Evolutionary conservation across 2,329 filamentous ascomycete genomes (phyloP), one percentile per base, ranked within the genome.

Genomic region (Cladophialophora immunda): DNA sequence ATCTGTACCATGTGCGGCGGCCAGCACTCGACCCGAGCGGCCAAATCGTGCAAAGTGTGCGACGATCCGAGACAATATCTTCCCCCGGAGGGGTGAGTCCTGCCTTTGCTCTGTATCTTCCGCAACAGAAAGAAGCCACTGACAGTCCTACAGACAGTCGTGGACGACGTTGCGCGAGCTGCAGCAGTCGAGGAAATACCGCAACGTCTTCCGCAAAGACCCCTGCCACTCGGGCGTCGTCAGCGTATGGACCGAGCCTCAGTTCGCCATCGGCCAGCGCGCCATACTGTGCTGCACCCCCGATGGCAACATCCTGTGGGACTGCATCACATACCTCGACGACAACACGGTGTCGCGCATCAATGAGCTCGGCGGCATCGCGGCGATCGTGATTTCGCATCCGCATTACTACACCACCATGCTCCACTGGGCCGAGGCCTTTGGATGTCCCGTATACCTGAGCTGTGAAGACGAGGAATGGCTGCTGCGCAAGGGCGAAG

Each of bases 331-430:
- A 0, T 87, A 88, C 69, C 80, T 95, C 2, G 90, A 94, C 75
- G 78, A 84, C 1, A 83, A 83, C 3, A 94, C 91, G 0, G 77
- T 91, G 0, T 47, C 0, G 11, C 76, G 77, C 62, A 87, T 94
- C 72, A 82, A 84, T 5, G 75, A 74, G 0, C 81, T 88, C 6
- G 92, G 92, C 50, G 91, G 90, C 0, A 74, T 96, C 9, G 80
- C 81, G 36, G 91, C 89, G 0, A 93, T 95, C 53, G 88, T 88
- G 70, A 92, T 94, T 68, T 89, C 86, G 11, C 91, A 96, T 78
- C 92, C 92, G 60, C 92, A 96, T 76, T 96, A 91, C 79, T 95
- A 92, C 79, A 88, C 88, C 13, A 90, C 91, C 2, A 89, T 93
- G 76, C 77, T 91, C 0, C 86, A 90, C 71, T 96, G 92, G 92